phyloP scores from a whole-genome alignment of 192 early-diverging fungal genomes.

The Coemansia sp. region DNA sequence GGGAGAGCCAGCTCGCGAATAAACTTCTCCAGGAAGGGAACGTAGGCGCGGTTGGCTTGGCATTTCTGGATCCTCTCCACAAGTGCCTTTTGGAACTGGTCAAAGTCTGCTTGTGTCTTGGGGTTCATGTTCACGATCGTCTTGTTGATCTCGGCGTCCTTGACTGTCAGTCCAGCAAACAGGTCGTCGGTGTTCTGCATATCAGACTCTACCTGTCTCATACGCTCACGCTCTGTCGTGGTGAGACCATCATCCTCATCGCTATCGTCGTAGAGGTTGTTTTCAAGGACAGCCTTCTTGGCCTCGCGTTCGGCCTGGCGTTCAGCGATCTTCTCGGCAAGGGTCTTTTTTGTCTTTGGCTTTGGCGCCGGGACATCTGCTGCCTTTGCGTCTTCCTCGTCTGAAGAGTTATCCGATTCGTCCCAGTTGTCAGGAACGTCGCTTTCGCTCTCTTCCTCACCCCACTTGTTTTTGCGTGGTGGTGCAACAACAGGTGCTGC shows the following conservation, averaged over 20 bases:
- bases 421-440: constrained; percentile 65
- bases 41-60: constrained; percentile 48
- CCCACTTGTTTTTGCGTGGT: constrained; percentile 53
- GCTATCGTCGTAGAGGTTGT: constrained; percentile 25
- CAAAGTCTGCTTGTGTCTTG: constrained; percentile 68
- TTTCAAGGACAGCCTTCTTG: constrained; percentile 54
- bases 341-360: constrained; percentile 55
- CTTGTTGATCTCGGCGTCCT: constrained; percentile 29
- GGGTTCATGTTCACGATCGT: constrained; percentile 57
- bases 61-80: constrained; percentile 60
- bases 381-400: constrained; percentile 39
- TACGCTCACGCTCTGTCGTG: constrained; percentile 54
- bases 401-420: constrained; percentile 58
- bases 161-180: constrained; percentile 64
- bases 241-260: constrained; percentile 53
- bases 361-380: constrained; percentile 28
- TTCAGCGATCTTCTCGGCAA: constrained; percentile 66
- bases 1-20: constrained; percentile 63
- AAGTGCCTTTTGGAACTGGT: constrained; percentile 61
- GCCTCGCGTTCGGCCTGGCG: constrained; percentile 47
- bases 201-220: constrained; percentile 65
- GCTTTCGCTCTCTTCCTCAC: constrained; percentile 61
- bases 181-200: constrained; percentile 62
- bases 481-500: not conserved
- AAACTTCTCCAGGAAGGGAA: constrained; percentile 63